Percentiles rank a stretch among this genome's conserved stretches.
phyloP scores from a whole-genome alignment of 2,329 filamentous ascomycete genomes.

The Calonectria hongkongensis region DNA sequence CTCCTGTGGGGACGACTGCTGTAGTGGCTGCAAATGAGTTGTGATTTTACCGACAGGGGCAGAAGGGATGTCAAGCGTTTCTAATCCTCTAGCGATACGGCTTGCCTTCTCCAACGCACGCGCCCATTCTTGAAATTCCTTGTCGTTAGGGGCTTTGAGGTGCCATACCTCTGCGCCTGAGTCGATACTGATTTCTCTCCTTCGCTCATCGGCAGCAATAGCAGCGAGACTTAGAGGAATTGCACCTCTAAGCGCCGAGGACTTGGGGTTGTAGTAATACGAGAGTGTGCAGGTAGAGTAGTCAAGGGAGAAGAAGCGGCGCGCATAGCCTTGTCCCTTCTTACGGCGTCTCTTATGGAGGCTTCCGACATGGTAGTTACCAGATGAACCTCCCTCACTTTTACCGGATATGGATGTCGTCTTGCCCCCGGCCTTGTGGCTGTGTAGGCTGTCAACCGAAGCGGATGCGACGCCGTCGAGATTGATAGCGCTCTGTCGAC shows the following conservation, averaged over 20 bases:
- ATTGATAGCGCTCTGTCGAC: conserved; percentile 67
- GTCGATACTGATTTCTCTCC: conserved; percentile 95
- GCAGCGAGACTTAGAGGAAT: conserved; percentile 94
- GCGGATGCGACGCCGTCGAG: conserved; percentile 68
- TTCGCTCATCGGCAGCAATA: conserved; percentile 90
- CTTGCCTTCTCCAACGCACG: conserved; percentile 89
- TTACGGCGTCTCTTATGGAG: conserved; percentile 94
- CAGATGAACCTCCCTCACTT: conserved; percentile 66
- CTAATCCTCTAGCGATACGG: conserved; percentile 75
- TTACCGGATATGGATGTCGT: conserved; percentile 71
- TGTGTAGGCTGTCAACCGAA: conserved; percentile 78
- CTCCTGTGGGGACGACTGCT: conserved; percentile 71
- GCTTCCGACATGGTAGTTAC: conserved; percentile 86
- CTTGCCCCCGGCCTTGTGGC: conserved; percentile 66
- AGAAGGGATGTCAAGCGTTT: conserved; percentile 58
- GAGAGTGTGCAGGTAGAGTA: conserved; percentile 95
- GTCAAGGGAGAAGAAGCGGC: conserved; percentile 96
- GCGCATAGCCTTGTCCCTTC: conserved; percentile 93
- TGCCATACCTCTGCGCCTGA: conserved; percentile 99
- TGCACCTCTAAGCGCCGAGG: conserved; percentile 91
- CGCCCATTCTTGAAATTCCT: conserved; percentile 93
- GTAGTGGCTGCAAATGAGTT: conserved; percentile 53
- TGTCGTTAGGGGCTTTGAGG: conserved; percentile 85
- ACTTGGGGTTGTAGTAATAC: conserved; percentile 96
- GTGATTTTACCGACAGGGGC: conserved; percentile 55